Base-by-base conservation (phyloP, 2,329 filamentous ascomycete genomes). In the Claviceps sp. region DNA sequence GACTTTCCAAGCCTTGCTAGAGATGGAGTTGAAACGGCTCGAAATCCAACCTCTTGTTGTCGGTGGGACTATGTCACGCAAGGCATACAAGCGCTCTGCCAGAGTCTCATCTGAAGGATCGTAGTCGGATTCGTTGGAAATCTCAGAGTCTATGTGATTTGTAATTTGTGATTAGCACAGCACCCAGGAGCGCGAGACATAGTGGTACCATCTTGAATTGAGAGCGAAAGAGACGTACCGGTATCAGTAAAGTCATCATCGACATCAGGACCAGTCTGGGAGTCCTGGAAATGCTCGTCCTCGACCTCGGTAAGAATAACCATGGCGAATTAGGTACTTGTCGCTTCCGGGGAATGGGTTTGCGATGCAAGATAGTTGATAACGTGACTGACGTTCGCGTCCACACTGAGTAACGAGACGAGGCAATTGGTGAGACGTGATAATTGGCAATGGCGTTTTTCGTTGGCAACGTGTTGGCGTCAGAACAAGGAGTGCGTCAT, bases 241-340 rank as follows among this genome's bases (percentile, higher is more conserved):
- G 87, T 91, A 68, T 96, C 91, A 59, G 86, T 93, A 75, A 86
- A 95, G 74, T 95, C 91, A 65, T 90, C 88, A 54, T 94, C 88
- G 60, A 93, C 85, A 60, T 89, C 83, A 54, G 83, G 80, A 53
- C 79, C 75, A 56, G 82, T 72, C 63, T 85, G 83, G 59, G 77
- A 73, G 68, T 80, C 75, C 72, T 85, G 77, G 76, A 96, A 95
- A 72, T 94, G 87, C 78, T 96, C 90, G 68, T 97, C 91, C 67
- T 94, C 85, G 65, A 97, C 91, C 77, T 97, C 91, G 67, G 88
- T 87, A 66, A 97, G 87, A 72, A 91, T 88, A 70, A 97, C 91
- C 91, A 97, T 96, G 62, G 70, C 83, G 71, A 36, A 46, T 36
- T 47, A 42, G 37, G 34, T 40, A 4, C 22, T 9, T 26, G 23